Conservation (phyloP, 495 filamentous ascomycete species). For the Penicillium psychrofluorescens region DNA sequence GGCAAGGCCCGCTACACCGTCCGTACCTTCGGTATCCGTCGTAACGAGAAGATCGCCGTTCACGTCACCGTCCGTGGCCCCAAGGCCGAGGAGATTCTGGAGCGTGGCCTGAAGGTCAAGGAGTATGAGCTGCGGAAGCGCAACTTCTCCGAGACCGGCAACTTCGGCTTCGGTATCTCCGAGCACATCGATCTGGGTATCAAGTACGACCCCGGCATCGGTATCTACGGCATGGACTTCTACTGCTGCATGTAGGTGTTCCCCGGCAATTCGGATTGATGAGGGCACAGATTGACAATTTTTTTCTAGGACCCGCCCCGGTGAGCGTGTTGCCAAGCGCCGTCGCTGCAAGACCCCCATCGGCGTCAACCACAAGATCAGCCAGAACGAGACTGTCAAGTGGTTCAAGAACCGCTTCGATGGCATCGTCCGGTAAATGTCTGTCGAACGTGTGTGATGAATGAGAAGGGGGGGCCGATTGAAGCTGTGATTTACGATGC, state of each 20-base stretch:
- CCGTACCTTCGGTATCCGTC: slow-evolving; percentile 99
- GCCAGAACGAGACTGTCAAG: slow-evolving; percentile 85
- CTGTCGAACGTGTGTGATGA: slow-evolving; percentile 10
- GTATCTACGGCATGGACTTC: slow-evolving; percentile 99
- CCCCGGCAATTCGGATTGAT: background rate
- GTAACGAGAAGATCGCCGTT: slow-evolving; percentile 99
- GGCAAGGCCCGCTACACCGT: slow-evolving; percentile 99
- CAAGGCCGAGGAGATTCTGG: slow-evolving; percentile 99
- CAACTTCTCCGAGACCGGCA: slow-evolving; percentile 99
- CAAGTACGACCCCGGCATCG: slow-evolving; percentile 99
- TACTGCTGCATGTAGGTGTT: slow-evolving; percentile 92
- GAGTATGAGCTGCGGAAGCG: slow-evolving; percentile 98
- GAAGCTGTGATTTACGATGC: slow-evolving; percentile 33
- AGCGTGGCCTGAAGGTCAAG: slow-evolving; percentile 99
- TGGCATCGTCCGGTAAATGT: slow-evolving; percentile 82
- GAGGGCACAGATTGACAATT: slow-evolving; percentile 14
- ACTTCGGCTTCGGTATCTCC: slow-evolving; percentile 99
- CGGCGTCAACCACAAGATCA: slow-evolving; percentile 86
- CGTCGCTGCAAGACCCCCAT: slow-evolving; percentile 80
- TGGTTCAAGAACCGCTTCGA: slow-evolving; percentile 99
- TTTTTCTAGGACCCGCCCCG: slow-evolving; percentile 71
- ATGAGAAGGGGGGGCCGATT: slow-evolving; percentile 17
- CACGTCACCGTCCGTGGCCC: slow-evolving; percentile 99
- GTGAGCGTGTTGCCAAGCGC: slow-evolving; percentile 94
- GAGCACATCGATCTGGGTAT: slow-evolving; percentile 99